Evolutionary conservation across 2,329 filamentous ascomycete genomes (phyloP), one percentile per base, ranked within the genome.

Genomic region (Aspergillus unguis): DNA sequence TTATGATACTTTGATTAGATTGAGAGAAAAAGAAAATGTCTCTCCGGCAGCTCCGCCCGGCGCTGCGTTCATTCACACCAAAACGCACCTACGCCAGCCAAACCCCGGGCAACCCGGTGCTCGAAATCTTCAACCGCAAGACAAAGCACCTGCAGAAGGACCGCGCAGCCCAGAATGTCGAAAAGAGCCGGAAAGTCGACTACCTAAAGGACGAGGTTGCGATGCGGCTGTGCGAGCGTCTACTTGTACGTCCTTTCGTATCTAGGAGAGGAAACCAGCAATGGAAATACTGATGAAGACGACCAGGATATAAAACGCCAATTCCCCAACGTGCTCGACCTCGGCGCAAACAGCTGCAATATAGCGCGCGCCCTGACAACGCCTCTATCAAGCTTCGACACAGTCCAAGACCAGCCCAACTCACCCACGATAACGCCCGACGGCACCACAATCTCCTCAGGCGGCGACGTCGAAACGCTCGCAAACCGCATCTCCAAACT

Each of bases 201-300:
- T 97, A 97, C 67, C 77, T 99, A 51, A 91, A 92, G 69, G 91
- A 97, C 67, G 92, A 97, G 70, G 87, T 96, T 4, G 94, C 94
- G 46, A 78, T 80, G 42, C 83, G 94, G 45, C 76, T 99, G 27
- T 90, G 88, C 63, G 92, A 97, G 63, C 82, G 94, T 43, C 78
- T 99, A 45, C 78, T 97, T 61, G 88, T 92, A 75, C 49, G 71
- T 23, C 17, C 38, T 31, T 26, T 8, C 27, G n/a, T 29, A 10
- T 38, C n/a, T 23, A 38, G n/a, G n/a, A 38, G 5, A 11, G 3
- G 36, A 38, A 25, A 23, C 10, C 6, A 11, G 17, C 1, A 53
- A 27, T 11, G 3, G 44, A 51, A 35, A 38, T 17, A 45, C 56
- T 65, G 44, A 65, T 32, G 17, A 10, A 44, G 23, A 48, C 36